Evolutionary conservation across 73 alveolate genomes (phyloP).

Genomic region (Paramecium biaurelia): DNA sequence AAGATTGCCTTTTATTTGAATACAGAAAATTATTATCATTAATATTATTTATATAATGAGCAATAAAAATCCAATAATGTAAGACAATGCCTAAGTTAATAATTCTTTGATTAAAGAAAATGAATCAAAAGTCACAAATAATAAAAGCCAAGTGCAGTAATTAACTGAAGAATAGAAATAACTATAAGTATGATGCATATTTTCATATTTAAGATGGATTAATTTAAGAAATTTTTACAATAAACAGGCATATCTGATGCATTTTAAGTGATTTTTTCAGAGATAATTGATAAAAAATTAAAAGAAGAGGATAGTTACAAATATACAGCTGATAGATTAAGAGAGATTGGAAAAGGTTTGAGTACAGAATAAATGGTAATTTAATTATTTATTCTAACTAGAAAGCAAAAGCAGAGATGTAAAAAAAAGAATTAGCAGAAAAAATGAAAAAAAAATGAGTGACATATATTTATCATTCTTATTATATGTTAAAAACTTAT

Average conservation of each 20-base stretch:
- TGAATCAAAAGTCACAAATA: not conserved
- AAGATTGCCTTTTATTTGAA: not conserved
- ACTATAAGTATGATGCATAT: not conserved
- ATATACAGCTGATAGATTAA: conserved; percentile 35
- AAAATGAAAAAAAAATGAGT: conserved; percentile 46
- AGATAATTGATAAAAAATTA: conserved; percentile 25
- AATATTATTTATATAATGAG: conserved; percentile 9
- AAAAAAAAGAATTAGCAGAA: conserved; percentile 26
- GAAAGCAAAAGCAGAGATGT: conserved; percentile 29
- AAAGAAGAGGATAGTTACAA: conserved; percentile 32
- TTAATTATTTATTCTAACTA: not conserved
- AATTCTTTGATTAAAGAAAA: not conserved
- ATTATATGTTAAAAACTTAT: not conserved
- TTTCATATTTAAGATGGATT: conserved; percentile 4
- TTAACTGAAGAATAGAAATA: not conserved
- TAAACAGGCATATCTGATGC: conserved; percentile 45
- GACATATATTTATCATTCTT: not conserved
- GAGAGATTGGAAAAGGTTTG: conserved; percentile 50
- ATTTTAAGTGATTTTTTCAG: conserved; percentile 37
- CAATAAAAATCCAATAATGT: not conserved
- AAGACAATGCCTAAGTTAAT: not conserved
- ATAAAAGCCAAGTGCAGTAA: not conserved
- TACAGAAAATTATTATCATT: not conserved
- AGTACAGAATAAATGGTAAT: not conserved
- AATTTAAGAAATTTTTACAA: not conserved